Conservation (phyloP, 352 stramenopile species). For the Phytopythium boreale region DNA sequence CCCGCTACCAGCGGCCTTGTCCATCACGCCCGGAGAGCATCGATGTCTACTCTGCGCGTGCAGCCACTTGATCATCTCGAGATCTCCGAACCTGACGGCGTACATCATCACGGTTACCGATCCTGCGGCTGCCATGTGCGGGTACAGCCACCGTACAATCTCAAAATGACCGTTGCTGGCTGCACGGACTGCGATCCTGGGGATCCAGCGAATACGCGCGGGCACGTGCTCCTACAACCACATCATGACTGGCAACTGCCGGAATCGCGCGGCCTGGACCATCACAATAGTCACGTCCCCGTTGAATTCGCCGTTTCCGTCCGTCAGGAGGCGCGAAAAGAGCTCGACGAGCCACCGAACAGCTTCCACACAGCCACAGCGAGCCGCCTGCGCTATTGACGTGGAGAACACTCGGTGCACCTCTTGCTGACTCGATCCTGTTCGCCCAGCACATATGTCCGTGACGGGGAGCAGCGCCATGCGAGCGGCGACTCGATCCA, state of each 20-base stretch:
- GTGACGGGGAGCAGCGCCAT: too few species aligned
- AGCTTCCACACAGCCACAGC: constrained; percentile 15
- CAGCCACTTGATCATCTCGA: constrained; percentile 35
- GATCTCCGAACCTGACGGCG: constrained; percentile 22
- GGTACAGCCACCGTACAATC: constrained; percentile 27
- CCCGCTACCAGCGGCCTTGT: constrained; percentile 25
- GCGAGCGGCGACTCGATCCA: constrained; percentile 19
- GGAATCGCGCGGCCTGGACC: constrained; percentile 21
- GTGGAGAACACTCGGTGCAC: too few species aligned
- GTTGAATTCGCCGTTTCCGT: constrained; percentile 1
- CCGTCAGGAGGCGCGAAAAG: constrained; percentile 4
- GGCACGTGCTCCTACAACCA: constrained; percentile 13
- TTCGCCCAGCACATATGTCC: too few species aligned
- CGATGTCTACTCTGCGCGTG: constrained; percentile 16
- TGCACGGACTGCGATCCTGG: constrained; percentile 33
- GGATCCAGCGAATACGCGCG: constrained; percentile 18
- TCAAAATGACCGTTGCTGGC: constrained; percentile 40
- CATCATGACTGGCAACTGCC: constrained; percentile 19
- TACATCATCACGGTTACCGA: constrained; percentile 32
- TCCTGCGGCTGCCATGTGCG: constrained; percentile 20
- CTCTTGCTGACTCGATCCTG: neutral
- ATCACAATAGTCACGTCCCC: constrained; percentile 26
- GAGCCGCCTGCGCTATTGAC: constrained; percentile 13
- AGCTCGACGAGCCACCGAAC: constrained; percentile 28
- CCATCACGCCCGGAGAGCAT: constrained; percentile 33